Evolutionary conservation across 805 yeast species (phyloP).

Genomic region (Teunomyces gatunensis): DNA sequence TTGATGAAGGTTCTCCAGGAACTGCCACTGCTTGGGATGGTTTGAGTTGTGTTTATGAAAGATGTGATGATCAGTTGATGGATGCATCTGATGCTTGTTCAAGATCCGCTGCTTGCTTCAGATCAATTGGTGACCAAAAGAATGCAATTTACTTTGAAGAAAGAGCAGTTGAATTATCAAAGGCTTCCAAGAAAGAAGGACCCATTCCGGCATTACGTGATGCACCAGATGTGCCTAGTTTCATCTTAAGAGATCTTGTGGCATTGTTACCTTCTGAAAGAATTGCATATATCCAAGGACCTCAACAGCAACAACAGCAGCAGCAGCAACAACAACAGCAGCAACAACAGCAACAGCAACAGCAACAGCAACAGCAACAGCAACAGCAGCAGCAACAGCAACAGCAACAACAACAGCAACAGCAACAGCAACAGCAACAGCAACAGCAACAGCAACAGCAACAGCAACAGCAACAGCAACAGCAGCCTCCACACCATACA

Average conservation of each 20-base stretch:
- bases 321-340: slow-evolving; percentile 8
- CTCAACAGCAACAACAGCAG: slow-evolving; percentile 1
- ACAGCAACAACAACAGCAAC: slow-evolving; percentile 6
- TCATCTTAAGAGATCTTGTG: slow-evolving; percentile 41
- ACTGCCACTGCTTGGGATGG: slow-evolving; percentile 68
- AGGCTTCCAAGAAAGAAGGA: slow-evolving; percentile 41
- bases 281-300: slow-evolving; percentile 35
- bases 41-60: slow-evolving; percentile 57
- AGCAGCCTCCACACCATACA: slow-evolving; percentile 5
- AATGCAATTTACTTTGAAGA: slow-evolving; percentile 42
- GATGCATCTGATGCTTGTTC: slow-evolving; percentile 62
- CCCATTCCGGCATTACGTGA: slow-evolving; percentile 45
- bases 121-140: slow-evolving; percentile 44
- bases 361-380: slow-evolving; percentile 9
- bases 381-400: slow-evolving; percentile 4
- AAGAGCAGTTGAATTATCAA: slow-evolving; percentile 42
- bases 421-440: slow-evolving; percentile 2
- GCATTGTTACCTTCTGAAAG: slow-evolving; percentile 42
- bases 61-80: slow-evolving; percentile 57
- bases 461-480: slow-evolving; percentile 1
- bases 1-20: slow-evolving; percentile 44
- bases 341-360: slow-evolving; percentile 11
- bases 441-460: slow-evolving; percentile 2
- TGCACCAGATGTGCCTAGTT: slow-evolving; percentile 48
- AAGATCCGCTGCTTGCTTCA: slow-evolving; percentile 50